Conservation (phyloP, 768 basidiomycete species). For the Galerina marginata region DNA sequence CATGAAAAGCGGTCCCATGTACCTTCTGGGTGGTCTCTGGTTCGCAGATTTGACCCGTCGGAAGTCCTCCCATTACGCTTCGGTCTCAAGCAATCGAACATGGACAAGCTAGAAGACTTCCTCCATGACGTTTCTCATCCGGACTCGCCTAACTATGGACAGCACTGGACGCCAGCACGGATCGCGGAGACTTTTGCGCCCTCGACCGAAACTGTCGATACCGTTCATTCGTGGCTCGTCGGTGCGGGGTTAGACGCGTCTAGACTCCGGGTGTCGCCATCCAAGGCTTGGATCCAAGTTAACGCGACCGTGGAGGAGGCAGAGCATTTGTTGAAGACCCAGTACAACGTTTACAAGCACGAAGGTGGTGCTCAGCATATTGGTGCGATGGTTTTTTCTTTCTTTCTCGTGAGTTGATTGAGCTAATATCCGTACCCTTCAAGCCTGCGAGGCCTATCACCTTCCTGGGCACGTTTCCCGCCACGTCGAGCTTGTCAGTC, state of each 20-base stretch:
- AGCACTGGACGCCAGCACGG: constrained; percentile 48
- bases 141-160: constrained; percentile 49
- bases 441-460: constrained; percentile 40
- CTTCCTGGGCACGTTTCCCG: constrained; percentile 40
- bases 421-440: not conserved
- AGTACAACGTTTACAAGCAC: constrained; percentile 50
- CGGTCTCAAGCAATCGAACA: constrained; percentile 49
- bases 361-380: constrained; percentile 39
- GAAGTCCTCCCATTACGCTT: constrained; percentile 47
- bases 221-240: constrained; percentile 48
- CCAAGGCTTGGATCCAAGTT: constrained; percentile 42
- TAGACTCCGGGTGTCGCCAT: constrained; percentile 36
- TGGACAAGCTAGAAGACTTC: constrained; percentile 44
- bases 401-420: not conserved
- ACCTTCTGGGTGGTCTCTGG: constrained; percentile 47
- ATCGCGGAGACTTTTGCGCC: constrained; percentile 50
- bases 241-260: constrained; percentile 38
- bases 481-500: constrained; percentile 45
- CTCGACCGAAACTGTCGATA: constrained; percentile 38
- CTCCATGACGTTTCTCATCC: constrained; percentile 53
- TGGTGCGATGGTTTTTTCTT: constrained; percentile 32
- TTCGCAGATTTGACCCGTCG: constrained; percentile 39
- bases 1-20: constrained; percentile 44
- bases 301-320: constrained; percentile 46
- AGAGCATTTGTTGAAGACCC: constrained; percentile 45